Percentiles rank a stretch among this genome's conserved stretches.
Evolutionary conservation across 306 rosid species (phyloP).

Genomic region (Cyamopsis tetragonoloba): DNA sequence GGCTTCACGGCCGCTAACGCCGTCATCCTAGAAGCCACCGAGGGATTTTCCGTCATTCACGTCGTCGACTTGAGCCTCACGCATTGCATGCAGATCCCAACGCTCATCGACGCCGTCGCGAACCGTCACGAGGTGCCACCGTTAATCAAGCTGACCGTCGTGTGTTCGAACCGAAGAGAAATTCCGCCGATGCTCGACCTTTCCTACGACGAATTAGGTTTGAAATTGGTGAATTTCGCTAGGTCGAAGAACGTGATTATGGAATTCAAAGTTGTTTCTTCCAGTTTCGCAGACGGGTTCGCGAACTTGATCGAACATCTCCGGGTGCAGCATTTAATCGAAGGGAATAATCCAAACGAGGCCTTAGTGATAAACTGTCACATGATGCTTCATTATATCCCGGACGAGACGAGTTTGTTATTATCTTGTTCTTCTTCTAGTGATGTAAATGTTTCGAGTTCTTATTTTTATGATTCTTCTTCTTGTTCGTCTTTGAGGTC

Average conservation of each 20-base stretch:
- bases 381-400: constrained; percentile 88
- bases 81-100: constrained; percentile 98
- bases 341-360: constrained; percentile 30
- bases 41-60: constrained; percentile 66
- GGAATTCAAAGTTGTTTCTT: constrained; percentile 66
- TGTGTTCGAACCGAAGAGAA: constrained; percentile 24
- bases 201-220: constrained; percentile 69
- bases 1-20: constrained; percentile 89
- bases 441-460: background rate
- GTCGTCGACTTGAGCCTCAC: constrained; percentile 73
- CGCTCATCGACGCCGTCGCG: constrained; percentile 79
- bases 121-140: constrained; percentile 63
- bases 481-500: constrained; percentile 38
- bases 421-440: constrained; percentile 5
- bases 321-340: constrained; percentile 54
- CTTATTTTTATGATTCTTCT: constrained; percentile 18
- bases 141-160: constrained; percentile 63
- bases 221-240: constrained; percentile 67
- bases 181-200: constrained; percentile 71
- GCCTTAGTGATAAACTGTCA: constrained; percentile 83
- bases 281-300: constrained; percentile 61
- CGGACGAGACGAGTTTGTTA: constrained; percentile 78
- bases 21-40: constrained; percentile 65
- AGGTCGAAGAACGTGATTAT: constrained; percentile 53
- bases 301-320: constrained; percentile 61